phyloP scores from a whole-genome alignment of 2,329 filamentous ascomycete species.

The Cercospora berteroae region DNA sequence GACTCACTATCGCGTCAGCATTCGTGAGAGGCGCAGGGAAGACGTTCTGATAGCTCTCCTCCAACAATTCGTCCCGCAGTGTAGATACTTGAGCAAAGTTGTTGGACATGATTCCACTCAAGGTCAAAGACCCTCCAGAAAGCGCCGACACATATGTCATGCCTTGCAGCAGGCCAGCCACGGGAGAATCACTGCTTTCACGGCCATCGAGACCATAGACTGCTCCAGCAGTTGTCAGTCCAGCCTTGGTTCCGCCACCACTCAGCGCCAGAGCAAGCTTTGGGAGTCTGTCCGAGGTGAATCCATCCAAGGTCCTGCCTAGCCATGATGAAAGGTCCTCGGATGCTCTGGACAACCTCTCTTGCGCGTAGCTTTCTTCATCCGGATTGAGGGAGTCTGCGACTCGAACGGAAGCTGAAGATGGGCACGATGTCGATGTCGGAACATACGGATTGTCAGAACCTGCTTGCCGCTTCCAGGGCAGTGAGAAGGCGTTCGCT shows the following conservation, averaged over 20 bases:
- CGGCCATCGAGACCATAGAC: constrained; percentile 18
- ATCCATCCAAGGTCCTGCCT: constrained; percentile 1
- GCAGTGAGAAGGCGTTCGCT: background rate
- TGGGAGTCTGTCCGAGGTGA: constrained; percentile 10
- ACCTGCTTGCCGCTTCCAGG: constrained; percentile 9
- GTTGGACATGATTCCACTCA: constrained; percentile 20
- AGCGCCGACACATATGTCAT: constrained; percentile 20
- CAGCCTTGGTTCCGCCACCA: constrained; percentile 21
- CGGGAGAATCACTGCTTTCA: constrained; percentile 9
- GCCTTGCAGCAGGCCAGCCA: constrained; percentile 17
- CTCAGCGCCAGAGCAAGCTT: constrained; percentile 16
- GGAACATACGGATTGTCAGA: constrained; percentile 10
- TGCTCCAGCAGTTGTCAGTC: constrained; percentile 19
- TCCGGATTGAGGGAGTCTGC: constrained; percentile 13
- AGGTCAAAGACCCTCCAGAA: constrained; percentile 19
- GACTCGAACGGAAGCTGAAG: constrained; percentile 2
- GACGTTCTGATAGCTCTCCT: constrained; percentile 19
- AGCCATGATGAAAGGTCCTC: constrained; percentile 15
- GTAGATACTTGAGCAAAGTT: constrained; percentile 18
- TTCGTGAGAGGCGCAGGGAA: constrained; percentile 6
- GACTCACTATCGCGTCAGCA: constrained; percentile 9
- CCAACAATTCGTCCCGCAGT: constrained; percentile 8
- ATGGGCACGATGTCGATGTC: constrained; percentile 9
- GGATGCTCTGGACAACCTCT: constrained; percentile 2
- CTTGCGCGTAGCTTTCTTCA: constrained; percentile 10